Evolutionary conservation across 495 filamentous ascomycete species (phyloP), one percentile per base, ranked within the genome.

Genomic region (Emericellopsis terricola): DNA sequence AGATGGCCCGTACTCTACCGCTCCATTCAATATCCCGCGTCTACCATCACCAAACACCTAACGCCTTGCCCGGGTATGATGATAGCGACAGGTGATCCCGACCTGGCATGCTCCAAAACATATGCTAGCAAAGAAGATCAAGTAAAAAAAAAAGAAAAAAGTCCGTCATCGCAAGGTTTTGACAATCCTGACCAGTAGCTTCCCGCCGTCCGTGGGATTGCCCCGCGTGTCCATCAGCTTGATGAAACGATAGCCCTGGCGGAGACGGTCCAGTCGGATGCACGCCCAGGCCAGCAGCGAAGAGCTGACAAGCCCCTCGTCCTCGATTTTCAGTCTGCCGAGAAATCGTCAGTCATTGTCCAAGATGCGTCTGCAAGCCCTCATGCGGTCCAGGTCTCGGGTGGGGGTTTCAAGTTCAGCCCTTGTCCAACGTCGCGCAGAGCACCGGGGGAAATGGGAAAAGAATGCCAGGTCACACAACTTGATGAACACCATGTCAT

Each of bases 221-320:
- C 82, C 81, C 15, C 69, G 51, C 17, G 59, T 59, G 44, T 86
- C 67, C 15, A 72, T 53, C 15, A 96, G 62, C 31, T 72, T 70
- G 26, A 96, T 50, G 33, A 87, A 70, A 17, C 83, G 68, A 45
- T 81, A 80, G 4, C 87, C 87, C 26, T 64, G 58, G 42, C 71
- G 72, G 10, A 94, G 52, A 18, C 83, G 73, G 54, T 93, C 82
- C 2, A 96, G 71, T 16, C 83, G 72, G 46, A 93, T 76, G 52
- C 86, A 93, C 19, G 81, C 71, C 86, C 87, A 94, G 9, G 78
- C 81, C 16, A 76, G 72, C 8, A 19, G 17, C 19, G 33, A 15
- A 2, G 14, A 84, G 47, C 19, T 70, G 55, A 41, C 86, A 78
- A 39, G 68, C 64, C 13, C 35, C 28, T 81, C 71, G 44, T 93